A percentile compares a stretch with the other conserved stretches of the same genome.
These are phyloP conservation scores for Corymbia calophylla DNA, from an alignment of 441 rosid species.

Conservation along the genomic window DNA sequence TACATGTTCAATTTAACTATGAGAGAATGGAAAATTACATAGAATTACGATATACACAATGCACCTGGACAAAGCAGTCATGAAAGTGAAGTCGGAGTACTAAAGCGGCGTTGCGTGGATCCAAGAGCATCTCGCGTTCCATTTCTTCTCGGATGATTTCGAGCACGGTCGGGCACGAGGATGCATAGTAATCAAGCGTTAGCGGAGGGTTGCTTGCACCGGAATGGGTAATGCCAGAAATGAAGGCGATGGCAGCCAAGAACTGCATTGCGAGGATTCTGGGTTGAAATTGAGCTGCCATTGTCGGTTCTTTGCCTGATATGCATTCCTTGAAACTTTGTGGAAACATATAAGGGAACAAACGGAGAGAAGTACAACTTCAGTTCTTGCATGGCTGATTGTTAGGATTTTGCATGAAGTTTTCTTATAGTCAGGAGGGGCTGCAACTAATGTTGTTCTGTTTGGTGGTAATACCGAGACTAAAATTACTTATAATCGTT, in stretches of 20 bases:
- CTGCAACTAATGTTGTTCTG: slow-evolving; percentile 73
- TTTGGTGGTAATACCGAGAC: slow-evolving; percentile 63
- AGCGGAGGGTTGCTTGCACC: slow-evolving; percentile 46
- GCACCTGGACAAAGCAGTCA: slow-evolving; percentile 89
- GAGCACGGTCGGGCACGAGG: slow-evolving; percentile 56
- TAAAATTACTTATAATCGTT: neutral
- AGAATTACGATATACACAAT: neutral
- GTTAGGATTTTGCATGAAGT: slow-evolving; percentile 22
- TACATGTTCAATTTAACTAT: neutral
- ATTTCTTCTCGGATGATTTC: slow-evolving; percentile 65
- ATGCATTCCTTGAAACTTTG: slow-evolving; percentile 12
- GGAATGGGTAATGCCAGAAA: slow-evolving; percentile 2
- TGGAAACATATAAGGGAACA: slow-evolving; percentile 26
- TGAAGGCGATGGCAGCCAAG: slow-evolving; percentile 14
- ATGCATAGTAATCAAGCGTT: slow-evolving; percentile 57
- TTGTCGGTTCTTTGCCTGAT: neutral
- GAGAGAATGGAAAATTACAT: neutral
- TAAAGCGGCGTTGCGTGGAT: slow-evolving; percentile 82
- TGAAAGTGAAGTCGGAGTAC: slow-evolving; percentile 76
- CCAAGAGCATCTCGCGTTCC: slow-evolving; percentile 67
- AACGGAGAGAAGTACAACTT: neutral
- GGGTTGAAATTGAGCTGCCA: slow-evolving; percentile 7
- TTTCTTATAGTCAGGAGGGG: slow-evolving; percentile 50
- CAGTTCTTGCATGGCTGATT: slow-evolving; percentile 11
- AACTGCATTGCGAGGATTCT: neutral